These are phyloP conservation scores for Colletotrichum agaves DNA, from an alignment of 2,329 filamentous ascomycete species.

Conservation along the genomic window DNA sequence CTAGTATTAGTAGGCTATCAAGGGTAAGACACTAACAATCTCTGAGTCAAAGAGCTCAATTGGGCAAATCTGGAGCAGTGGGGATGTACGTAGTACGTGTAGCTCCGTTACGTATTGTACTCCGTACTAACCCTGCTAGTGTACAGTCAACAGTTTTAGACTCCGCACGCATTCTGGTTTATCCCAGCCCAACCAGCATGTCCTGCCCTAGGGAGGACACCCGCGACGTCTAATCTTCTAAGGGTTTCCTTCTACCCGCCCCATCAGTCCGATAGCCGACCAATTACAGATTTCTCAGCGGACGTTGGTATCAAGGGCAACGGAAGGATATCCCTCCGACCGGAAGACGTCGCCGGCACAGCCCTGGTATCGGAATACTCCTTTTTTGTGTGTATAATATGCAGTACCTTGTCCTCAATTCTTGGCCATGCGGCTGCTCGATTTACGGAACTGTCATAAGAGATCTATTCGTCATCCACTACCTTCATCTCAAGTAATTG, in stretches of 20 bases:
- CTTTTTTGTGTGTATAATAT: background rate
- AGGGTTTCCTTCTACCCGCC: constrained; percentile 5
- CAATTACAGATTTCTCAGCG: background rate
- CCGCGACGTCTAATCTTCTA: background rate
- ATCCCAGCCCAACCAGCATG: background rate
- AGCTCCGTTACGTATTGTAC: too few species aligned
- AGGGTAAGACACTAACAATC: too few species aligned
- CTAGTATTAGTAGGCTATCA: too few species aligned
- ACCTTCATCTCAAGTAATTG: background rate
- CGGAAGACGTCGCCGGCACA: background rate
- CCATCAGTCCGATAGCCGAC: background rate
- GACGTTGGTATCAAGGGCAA: background rate
- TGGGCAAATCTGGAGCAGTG: too few species aligned
- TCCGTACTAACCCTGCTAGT: constrained; percentile 14
- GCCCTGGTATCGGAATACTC: constrained; percentile 25
- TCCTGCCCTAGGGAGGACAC: background rate
- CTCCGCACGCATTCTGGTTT: background rate
- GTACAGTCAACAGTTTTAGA: background rate
- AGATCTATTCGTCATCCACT: background rate
- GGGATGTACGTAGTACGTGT: too few species aligned
- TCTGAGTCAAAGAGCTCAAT: too few species aligned
- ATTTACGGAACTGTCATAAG: constrained; percentile 33
- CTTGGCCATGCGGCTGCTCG: constrained; percentile 18
- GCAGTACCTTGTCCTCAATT: background rate
- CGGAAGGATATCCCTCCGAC: constrained; percentile 10